These are phyloP conservation scores for Aureobasidium melanogenum DNA, from an alignment of 2,329 filamentous ascomycete genomes.

Conservation along the genomic window DNA sequence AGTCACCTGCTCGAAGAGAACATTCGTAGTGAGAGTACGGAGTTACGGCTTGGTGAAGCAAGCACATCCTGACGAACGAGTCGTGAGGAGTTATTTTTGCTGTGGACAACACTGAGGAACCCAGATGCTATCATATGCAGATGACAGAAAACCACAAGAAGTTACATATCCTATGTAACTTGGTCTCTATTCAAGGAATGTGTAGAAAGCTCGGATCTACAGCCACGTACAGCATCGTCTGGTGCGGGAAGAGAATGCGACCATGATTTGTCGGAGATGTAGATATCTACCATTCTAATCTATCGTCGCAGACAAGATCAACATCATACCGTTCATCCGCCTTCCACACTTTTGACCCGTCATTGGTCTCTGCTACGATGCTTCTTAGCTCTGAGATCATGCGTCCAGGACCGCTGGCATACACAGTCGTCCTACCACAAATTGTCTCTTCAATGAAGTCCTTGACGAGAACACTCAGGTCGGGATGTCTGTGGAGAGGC, in stretches of 20 bases:
- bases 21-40: not conserved
- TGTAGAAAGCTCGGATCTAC: no score
- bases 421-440: constrained; percentile 8
- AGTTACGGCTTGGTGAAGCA: not conserved
- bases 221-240: no score
- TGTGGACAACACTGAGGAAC: not conserved
- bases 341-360: constrained; percentile 11
- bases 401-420: constrained; percentile 10
- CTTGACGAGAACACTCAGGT: not conserved
- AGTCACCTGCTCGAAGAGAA: not conserved
- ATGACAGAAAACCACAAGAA: not conserved
- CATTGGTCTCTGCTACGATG: constrained; percentile 1
- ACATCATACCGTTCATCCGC: constrained; percentile 10
- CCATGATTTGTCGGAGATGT: not conserved
- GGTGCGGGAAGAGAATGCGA: no score
- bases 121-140: not conserved
- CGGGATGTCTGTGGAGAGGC: constrained; percentile 5
- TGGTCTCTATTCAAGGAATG: no score
- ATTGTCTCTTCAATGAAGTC: constrained; percentile 2
- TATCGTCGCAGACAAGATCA: constrained; percentile 11
- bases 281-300: constrained; percentile 12
- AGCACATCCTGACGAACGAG: not conserved
- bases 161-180: no score
- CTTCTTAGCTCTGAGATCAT: constrained; percentile 12
- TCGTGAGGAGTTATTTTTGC: not conserved